Conservation (phyloP, 1,284 basidiomycete species). For the Phaffia rhodozyma region DNA sequence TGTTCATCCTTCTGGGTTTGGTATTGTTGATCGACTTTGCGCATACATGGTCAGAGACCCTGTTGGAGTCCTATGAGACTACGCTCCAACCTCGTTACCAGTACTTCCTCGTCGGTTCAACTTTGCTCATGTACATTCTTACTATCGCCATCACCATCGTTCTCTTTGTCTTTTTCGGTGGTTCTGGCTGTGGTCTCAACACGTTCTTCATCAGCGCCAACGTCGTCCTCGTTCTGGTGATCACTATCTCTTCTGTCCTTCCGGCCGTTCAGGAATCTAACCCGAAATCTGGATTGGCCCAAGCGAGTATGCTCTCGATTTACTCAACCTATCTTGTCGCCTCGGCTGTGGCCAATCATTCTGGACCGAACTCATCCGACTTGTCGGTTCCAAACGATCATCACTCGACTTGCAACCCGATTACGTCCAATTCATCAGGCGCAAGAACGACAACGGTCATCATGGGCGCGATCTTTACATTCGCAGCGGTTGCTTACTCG, state of each 20-base stretch:
- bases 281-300: conserved; percentile 85
- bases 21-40: conserved; percentile 98
- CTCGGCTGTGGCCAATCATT: conserved; percentile 84
- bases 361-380: conserved; percentile 22
- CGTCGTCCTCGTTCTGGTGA: conserved; percentile 62
- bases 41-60: conserved; percentile 95
- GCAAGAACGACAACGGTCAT: conserved; percentile 80
- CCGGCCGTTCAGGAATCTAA: conserved; percentile 86
- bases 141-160: conserved; percentile 74
- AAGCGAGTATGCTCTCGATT: conserved; percentile 89
- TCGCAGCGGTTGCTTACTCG: conserved; percentile 95
- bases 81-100: conserved; percentile 79
- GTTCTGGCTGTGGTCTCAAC: conserved; percentile 76
- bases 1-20: conserved; percentile 93
- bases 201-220: conserved; percentile 91
- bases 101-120: conserved; percentile 90
- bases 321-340: conserved; percentile 96
- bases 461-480: conserved; percentile 88
- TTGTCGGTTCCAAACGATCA: conserved; percentile 38
- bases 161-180: conserved; percentile 85
- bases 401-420: conserved; percentile 69
- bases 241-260: conserved; percentile 73
- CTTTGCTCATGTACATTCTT: conserved; percentile 71
- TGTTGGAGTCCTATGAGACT: conserved; percentile 88
- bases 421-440: conserved; percentile 42